These are phyloP conservation scores for Linderina pennispora DNA, from an alignment of 192 early-diverging fungal species.

Conservation along the genomic window DNA sequence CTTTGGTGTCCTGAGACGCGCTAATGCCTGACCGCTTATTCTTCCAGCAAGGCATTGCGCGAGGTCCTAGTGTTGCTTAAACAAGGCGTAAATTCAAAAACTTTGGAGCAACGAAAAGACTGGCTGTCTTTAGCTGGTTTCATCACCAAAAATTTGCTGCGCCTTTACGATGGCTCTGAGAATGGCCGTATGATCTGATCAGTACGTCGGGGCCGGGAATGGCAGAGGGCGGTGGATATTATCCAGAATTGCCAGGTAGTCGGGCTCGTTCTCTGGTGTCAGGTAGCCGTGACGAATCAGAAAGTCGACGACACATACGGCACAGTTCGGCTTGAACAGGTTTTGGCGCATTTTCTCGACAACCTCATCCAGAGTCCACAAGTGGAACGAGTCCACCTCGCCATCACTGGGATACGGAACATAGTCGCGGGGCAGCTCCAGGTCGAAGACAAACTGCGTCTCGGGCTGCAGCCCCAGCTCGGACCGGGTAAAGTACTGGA, in stretches of 20 bases:
- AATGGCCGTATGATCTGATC: too few species aligned
- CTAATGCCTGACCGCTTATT: too few species aligned
- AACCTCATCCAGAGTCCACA: constrained; percentile 59
- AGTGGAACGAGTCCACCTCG: constrained; percentile 76
- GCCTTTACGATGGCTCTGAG: too few species aligned
- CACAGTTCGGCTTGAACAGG: constrained; percentile 85
- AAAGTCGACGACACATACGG: constrained; percentile 72
- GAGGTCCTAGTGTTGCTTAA: too few species aligned
- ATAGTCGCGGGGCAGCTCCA: constrained; percentile 60
- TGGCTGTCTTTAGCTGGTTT: too few species aligned
- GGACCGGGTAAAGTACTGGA: constrained; percentile 65
- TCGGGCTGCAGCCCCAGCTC: constrained; percentile 69
- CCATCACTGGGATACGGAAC: constrained; percentile 69
- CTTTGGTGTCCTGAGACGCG: too few species aligned
- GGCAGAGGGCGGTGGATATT: constrained; percentile 61
- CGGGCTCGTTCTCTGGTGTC: constrained; percentile 72
- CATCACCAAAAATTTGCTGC: too few species aligned
- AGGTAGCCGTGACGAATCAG: constrained; percentile 71
- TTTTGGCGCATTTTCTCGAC: constrained; percentile 29
- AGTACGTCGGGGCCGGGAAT: constrained; percentile 52
- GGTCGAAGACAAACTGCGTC: constrained; percentile 81
- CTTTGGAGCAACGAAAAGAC: too few species aligned
- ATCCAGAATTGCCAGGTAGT: constrained; percentile 66
- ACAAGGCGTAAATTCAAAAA: too few species aligned
- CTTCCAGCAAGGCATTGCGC: too few species aligned